A percentile compares a stretch with the other conserved stretches of the same genome.
Conservation (phyloP, 1,284 basidiomycete species). For the Cutaneotrichosporon mucoides region DNA sequence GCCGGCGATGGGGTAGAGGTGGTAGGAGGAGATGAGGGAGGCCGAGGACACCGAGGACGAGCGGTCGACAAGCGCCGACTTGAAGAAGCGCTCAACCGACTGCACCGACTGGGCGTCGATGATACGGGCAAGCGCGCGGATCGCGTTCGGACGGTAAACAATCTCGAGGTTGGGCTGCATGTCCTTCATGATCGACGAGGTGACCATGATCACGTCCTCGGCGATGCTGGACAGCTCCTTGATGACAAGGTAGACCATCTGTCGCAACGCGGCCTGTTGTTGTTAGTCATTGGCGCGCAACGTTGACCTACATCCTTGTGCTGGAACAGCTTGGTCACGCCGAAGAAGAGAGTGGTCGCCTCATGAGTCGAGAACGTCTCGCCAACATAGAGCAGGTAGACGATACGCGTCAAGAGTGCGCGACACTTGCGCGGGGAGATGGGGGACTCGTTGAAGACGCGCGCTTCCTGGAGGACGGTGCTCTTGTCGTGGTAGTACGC, state of each 20-base stretch:
- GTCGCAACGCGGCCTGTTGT: slow-evolving; percentile 79
- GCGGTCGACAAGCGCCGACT: slow-evolving; percentile 96
- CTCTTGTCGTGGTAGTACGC: slow-evolving; percentile 75
- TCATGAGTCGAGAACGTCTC: slow-evolving; percentile 95
- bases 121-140: slow-evolving; percentile 91
- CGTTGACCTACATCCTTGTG: slow-evolving; percentile 85
- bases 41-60: slow-evolving; percentile 94
- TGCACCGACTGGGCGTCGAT: slow-evolving; percentile 79
- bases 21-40: slow-evolving; percentile 94
- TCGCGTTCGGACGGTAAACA: slow-evolving; percentile 97
- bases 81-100: slow-evolving; percentile 98
- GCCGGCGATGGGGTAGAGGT: slow-evolving; percentile 87
- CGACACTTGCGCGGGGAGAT: slow-evolving; percentile 96
- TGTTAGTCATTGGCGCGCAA: slow-evolving; percentile 6
- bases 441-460: slow-evolving; percentile 98
- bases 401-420: slow-evolving; percentile 90
- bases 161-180: slow-evolving; percentile 99
- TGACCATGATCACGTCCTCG: slow-evolving; percentile 99
- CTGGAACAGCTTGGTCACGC: slow-evolving; percentile 98
- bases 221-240: slow-evolving; percentile 96
- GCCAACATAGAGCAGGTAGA: slow-evolving; percentile 93
- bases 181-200: slow-evolving; percentile 99
- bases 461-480: slow-evolving; percentile 94
- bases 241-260: slow-evolving; percentile 98
- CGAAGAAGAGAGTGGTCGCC: slow-evolving; percentile 97